Evolutionary conservation across 495 filamentous ascomycete genomes (phyloP).

Genomic region (Glutinoglossum americanum): DNA sequence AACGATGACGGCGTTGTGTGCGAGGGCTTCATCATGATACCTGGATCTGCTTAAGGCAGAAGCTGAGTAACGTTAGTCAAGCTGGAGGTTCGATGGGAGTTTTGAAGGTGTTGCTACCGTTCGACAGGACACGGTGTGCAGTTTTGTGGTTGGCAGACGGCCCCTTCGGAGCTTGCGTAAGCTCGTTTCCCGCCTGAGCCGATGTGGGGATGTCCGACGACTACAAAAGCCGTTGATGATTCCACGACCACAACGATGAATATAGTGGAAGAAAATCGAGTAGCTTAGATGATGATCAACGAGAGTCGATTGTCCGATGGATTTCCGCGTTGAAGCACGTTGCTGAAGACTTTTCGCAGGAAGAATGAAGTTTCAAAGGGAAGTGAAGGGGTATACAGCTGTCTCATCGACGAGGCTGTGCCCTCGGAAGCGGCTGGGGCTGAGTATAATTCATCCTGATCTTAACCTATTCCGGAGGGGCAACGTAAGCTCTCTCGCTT

Average conservation of each 20-base stretch:
- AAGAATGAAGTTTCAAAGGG: too few species aligned
- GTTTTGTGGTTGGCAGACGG: background rate
- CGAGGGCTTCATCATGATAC: background rate
- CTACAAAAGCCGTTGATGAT: background rate
- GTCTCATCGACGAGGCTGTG: background rate
- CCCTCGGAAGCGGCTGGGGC: background rate
- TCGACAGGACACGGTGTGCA: background rate
- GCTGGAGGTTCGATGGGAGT: background rate
- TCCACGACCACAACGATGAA: too few species aligned
- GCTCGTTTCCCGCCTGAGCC: background rate
- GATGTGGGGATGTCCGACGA: background rate
- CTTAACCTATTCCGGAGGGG: background rate
- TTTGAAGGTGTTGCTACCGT: background rate
- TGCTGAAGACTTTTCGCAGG: too few species aligned
- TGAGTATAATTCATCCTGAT: background rate
- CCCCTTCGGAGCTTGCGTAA: background rate
- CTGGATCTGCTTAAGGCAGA: background rate
- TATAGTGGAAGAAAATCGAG: too few species aligned
- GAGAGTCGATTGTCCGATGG: too few species aligned
- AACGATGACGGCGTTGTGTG: conserved; percentile 13
- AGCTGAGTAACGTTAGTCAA: background rate
- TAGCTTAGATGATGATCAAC: too few species aligned
- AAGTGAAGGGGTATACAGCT: too few species aligned
- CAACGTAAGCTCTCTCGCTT: background rate
- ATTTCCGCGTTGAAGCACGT: too few species aligned